Evolutionary conservation across 2,329 filamentous ascomycete species (phyloP).

Genomic region (Torrubiellomyces zombiae): DNA sequence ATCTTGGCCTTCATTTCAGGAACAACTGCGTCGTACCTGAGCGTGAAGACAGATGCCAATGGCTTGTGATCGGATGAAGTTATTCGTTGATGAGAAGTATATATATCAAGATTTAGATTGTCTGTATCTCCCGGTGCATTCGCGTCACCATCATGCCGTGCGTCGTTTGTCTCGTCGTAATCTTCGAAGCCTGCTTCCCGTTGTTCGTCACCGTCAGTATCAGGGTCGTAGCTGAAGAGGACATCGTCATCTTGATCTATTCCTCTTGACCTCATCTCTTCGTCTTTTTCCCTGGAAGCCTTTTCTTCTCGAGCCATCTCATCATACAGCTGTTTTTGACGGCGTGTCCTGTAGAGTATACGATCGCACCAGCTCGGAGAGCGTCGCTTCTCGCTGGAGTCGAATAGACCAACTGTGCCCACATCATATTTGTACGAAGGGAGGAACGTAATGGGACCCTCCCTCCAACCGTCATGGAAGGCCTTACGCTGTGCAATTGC

Average conservation of each 20-base stretch:
- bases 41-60: constrained; percentile 61
- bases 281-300: constrained; percentile 53
- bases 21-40: constrained; percentile 76
- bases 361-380: constrained; percentile 96
- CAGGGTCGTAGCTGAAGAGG: constrained; percentile 80
- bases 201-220: constrained; percentile 44
- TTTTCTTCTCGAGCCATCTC: constrained; percentile 45
- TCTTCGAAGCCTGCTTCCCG: constrained; percentile 37
- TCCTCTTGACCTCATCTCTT: constrained; percentile 70
- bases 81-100: constrained; percentile 77
- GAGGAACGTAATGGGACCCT: constrained; percentile 74
- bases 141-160: constrained; percentile 26
- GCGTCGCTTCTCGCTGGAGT: constrained; percentile 86
- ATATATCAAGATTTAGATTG: constrained; percentile 43
- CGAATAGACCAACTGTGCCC: constrained; percentile 81
- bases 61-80: constrained; percentile 94
- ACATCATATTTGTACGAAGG: constrained; percentile 97
- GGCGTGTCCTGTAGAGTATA: constrained; percentile 68
- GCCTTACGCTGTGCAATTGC: constrained; percentile 61
- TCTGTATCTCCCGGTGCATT: constrained; percentile 43
- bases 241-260: constrained; percentile 71
- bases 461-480: constrained; percentile 83
- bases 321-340: constrained; percentile 51
- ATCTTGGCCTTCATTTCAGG: constrained; percentile 70
- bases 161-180: constrained; percentile 30